These are phyloP conservation scores for Fusarium incarnatum DNA, from an alignment of 2,329 filamentous ascomycete species.

Conservation along the genomic window DNA sequence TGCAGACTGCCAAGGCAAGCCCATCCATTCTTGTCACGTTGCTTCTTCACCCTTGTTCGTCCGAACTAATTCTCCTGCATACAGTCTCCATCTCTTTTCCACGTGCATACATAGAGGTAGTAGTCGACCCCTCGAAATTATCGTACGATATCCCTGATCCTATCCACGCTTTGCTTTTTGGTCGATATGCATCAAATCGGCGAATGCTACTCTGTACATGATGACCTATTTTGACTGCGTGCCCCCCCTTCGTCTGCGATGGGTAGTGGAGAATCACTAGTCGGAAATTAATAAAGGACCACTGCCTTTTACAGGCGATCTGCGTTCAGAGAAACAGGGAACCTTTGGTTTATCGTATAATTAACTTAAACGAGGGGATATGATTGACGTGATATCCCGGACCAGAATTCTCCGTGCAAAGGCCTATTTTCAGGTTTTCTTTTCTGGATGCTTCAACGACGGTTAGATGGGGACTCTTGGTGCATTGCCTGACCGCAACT, in stretches of 20 bases:
- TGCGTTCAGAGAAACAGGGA: conserved; percentile 6
- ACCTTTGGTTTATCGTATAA: not conserved
- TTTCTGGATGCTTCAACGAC: conserved; percentile 3
- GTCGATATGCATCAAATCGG: not conserved
- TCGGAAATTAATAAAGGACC: conserved; percentile 40
- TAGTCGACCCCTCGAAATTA: conserved; percentile 14
- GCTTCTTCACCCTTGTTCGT: conserved; percentile 22
- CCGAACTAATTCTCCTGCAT: conserved; percentile 15
- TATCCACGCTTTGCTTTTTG: not conserved
- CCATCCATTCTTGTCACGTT: conserved; percentile 9
- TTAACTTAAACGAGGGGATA: not conserved
- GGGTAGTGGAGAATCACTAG: conserved; percentile 12
- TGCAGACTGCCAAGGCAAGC: not conserved
- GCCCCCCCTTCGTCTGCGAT: not conserved
- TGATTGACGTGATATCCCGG: conserved; percentile 6
- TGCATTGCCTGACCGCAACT: not conserved
- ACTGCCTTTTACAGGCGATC: conserved; percentile 8
- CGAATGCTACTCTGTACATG: not conserved
- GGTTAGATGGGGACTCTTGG: conserved; percentile 1
- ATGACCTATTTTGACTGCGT: not conserved
- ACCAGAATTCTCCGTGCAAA: conserved; percentile 29
- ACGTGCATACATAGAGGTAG: conserved; percentile 20
- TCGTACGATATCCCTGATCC: conserved; percentile 26
- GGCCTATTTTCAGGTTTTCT: not conserved
- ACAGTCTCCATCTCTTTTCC: conserved; percentile 12